Base-by-base conservation (phyloP, 352 stramenopile species). In the Phytophthora multivora region DNA sequence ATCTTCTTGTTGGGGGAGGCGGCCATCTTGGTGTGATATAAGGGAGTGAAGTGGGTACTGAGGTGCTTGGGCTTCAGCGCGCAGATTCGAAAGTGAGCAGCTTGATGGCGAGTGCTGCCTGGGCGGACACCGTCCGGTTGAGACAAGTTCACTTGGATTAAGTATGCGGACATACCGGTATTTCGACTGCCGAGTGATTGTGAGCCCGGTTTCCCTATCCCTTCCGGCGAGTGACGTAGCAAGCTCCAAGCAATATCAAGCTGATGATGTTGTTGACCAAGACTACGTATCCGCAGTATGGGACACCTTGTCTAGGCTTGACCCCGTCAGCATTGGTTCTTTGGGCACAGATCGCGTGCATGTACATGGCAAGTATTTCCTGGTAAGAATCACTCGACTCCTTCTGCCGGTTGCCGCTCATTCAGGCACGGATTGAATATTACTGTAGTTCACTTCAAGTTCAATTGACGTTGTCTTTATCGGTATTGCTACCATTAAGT, bases 51-150 rank as follows among this genome's bases (percentile, higher is more conserved):
- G 12, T 36, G 25, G n/a, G 9, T 28, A 42, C 5, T 41, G 12
- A n/a, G 59, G 68, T 62, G 61, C 55, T 81, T 87, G 66, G 25
- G 59, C 55, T 69, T 63, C 51, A 75, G 68, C 47, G 59, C 56
- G 83, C 66, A 69, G 75, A 92, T 89, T 90, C 77, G 75, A 79
- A 80, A 92, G 80, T 92, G 83, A 90, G 50, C 54, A 47, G 23
- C 5, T 9, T 9, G 15, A 25, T 11, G 26, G 9, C 13, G n/a
- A 36, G n/a, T 10, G 26, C 38, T 42, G 51, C 26, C 1, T 52
- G 52, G 52, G 18, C 11, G 10, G 30, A 56, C 51, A 58, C 30
- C 16, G 12, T 36, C 21, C 9, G 28, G 25, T 10, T 67, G 59
- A 21, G 58, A 72, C 63, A 72, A 39, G 13, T 56, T 59, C 23